Conservation (phyloP, 2,329 filamentous ascomycete species). For the Orbilia quercus region DNA sequence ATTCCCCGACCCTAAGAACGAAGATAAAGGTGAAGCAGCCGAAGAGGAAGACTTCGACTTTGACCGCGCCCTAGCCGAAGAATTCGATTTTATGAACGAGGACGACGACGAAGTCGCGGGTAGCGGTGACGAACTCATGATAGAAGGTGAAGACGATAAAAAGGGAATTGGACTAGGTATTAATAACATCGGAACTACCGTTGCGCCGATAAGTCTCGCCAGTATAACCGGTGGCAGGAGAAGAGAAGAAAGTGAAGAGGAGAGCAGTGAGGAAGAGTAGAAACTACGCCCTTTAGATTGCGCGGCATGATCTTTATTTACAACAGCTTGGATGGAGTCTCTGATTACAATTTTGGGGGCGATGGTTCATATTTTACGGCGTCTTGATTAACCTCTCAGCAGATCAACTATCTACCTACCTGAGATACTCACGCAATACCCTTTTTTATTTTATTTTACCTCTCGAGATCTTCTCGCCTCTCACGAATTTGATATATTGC, state of each 20-base stretch:
- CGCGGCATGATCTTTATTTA: neutral
- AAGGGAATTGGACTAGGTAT: conserved; percentile 41
- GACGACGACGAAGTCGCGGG: conserved; percentile 27
- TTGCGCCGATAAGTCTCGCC: conserved; percentile 29
- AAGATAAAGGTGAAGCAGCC: conserved; percentile 39
- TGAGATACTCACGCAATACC: no score
- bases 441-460: no score
- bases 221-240: conserved; percentile 27
- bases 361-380: conserved; percentile 29
- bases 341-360: conserved; percentile 13
- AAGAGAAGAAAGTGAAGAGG: conserved; percentile 45
- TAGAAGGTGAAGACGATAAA: conserved; percentile 46
- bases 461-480: no score
- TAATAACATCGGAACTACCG: conserved; percentile 5
- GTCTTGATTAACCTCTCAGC: conserved; percentile 14
- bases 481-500: conserved; percentile 15
- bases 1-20: conserved; percentile 48
- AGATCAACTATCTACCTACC: conserved; percentile 4
- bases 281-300: neutral
- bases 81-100: conserved; percentile 36
- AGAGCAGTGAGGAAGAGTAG: conserved; percentile 53
- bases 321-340: neutral
- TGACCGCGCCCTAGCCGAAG: conserved; percentile 19
- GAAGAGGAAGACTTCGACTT: conserved; percentile 47
- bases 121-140: conserved; percentile 32